These are phyloP conservation scores for Candida insectalens DNA, from an alignment of 805 yeast species.

Conservation along the genomic window DNA sequence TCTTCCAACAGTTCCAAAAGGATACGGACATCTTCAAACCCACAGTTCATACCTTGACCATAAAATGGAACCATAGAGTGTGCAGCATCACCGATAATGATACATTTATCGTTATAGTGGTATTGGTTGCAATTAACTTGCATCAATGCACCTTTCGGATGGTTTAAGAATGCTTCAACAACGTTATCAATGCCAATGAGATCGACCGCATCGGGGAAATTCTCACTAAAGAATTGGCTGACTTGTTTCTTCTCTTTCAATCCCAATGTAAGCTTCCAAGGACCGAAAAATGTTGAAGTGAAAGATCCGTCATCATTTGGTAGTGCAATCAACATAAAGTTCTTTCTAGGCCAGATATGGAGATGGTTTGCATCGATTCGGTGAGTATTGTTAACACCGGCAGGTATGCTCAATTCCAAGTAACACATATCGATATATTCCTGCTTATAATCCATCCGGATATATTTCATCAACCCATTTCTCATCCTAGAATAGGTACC, in stretches of 20 bases:
- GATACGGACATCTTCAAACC: constrained; percentile 80
- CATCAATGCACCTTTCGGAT: constrained; percentile 74
- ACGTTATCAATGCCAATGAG: constrained; percentile 50
- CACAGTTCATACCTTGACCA: constrained; percentile 96
- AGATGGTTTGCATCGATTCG: constrained; percentile 62
- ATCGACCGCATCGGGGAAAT: constrained; percentile 68
- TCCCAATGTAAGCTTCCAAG: constrained; percentile 56
- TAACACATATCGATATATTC: constrained; percentile 80
- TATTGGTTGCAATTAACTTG: constrained; percentile 66
- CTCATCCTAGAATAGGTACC: constrained; percentile 76
- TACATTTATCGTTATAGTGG: constrained; percentile 48
- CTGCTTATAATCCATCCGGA: constrained; percentile 63
- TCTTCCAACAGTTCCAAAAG: constrained; percentile 42
- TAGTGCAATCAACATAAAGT: constrained; percentile 83
- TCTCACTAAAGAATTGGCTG: constrained; percentile 39
- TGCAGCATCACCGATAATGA: constrained; percentile 87
- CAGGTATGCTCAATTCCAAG: constrained; percentile 69
- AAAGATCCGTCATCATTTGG: constrained; percentile 82
- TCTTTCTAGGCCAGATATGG: constrained; percentile 88
- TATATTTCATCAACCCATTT: constrained; percentile 51
- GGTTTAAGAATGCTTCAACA: constrained; percentile 36
- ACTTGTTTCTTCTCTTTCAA: constrained; percentile 32
- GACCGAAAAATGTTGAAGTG: constrained; percentile 83
- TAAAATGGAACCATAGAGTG: constrained; percentile 98
- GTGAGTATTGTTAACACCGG: constrained; percentile 34